Conservation (phyloP, 495 filamentous ascomycete genomes). For the Aspergillus cristatus region DNA sequence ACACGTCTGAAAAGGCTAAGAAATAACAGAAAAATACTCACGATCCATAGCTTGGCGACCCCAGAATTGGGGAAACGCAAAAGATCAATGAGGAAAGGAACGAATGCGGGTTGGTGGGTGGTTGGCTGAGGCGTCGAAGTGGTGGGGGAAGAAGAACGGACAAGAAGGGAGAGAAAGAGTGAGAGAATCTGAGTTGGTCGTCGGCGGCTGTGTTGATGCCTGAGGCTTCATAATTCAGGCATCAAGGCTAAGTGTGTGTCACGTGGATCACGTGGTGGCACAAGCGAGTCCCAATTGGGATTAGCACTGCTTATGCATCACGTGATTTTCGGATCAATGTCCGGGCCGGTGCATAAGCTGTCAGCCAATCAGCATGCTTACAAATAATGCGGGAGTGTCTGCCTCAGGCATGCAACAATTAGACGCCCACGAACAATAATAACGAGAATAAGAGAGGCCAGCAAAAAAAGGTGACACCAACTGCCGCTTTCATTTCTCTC, state of each 20-base stretch:
- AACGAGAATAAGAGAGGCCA: not conserved
- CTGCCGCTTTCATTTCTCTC: no score
- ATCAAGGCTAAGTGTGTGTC: slow-evolving; percentile 6
- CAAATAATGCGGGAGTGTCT: slow-evolving; percentile 16
- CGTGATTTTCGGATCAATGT: slow-evolving; percentile 15
- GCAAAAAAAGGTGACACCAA: no score
- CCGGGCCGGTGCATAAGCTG: slow-evolving; percentile 3
- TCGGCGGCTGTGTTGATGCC: no score
- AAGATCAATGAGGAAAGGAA: slow-evolving; percentile 19
- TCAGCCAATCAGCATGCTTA: slow-evolving; percentile 18
- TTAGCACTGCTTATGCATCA: slow-evolving; percentile 9
- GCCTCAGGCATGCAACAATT: slow-evolving; percentile 14
- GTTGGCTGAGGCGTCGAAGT: slow-evolving; percentile 8
- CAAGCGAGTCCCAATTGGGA: slow-evolving; percentile 16
- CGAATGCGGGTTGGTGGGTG: slow-evolving; percentile 22
- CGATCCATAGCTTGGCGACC: slow-evolving; percentile 46
- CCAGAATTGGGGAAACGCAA: slow-evolving; percentile 25
- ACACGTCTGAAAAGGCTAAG: slow-evolving; percentile 17
- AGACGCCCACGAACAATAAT: slow-evolving; percentile 17
- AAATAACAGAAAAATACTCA: slow-evolving; percentile 32
- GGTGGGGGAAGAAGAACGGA: slow-evolving; percentile 13
- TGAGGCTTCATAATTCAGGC: no score
- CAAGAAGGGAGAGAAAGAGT: slow-evolving; percentile 19
- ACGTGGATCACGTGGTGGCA: not conserved
- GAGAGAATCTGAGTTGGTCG: slow-evolving; percentile 16